Evolutionary conservation across 2,329 filamentous ascomycete species (phyloP), one percentile per base, ranked within the genome.

Genomic region (Magnaporthales sp.): DNA sequence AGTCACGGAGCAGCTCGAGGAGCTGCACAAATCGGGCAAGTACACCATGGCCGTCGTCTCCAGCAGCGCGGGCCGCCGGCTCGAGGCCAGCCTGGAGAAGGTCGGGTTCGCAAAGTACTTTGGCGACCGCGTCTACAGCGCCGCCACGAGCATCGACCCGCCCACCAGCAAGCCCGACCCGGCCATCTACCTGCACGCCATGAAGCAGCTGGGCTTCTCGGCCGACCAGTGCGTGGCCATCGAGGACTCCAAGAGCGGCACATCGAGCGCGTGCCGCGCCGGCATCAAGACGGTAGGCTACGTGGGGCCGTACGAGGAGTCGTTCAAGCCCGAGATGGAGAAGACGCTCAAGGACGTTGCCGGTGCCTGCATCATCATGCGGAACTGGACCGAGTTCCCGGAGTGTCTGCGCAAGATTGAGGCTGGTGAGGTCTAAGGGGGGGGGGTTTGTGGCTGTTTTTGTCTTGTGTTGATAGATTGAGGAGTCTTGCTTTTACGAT

Each of bases 91-190:
- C 26, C 85, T 97, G 72, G 84, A 90, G 75, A 93, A 92, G 81
- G 90, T 91, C 68, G 87, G 85, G 69, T 90, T 94, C 77, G 88
- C 88, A 77, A 88, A 89, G 78, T 96, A 88, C 84, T 96, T 97
- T 81, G 79, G 83, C 30, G 85, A 91, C 71, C 84, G 88, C 71
- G 84, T 96, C 76, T 97, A 91, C 84, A 92, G 89, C 61, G 93
- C 93, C 66, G 92, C 92, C 67, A 91, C 89, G 32, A 92, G 89
- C 67, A 84, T 97, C 72, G 81, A 86, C 67, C 86, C 82, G 74
- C 93, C 93, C n/a, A 93, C 91, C 66, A 91, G 88, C 78, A 97
- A 97, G 85, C 93, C 93, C 19, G 91, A 96, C 78, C 93, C 93
- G 22, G 91, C 91, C 71, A 90, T 97, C 79, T 97, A 97, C 81